These are phyloP conservation scores for Ascomycota sp. DNA, from an alignment of 2,329 filamentous ascomycete species.

Conservation along the genomic window DNA sequence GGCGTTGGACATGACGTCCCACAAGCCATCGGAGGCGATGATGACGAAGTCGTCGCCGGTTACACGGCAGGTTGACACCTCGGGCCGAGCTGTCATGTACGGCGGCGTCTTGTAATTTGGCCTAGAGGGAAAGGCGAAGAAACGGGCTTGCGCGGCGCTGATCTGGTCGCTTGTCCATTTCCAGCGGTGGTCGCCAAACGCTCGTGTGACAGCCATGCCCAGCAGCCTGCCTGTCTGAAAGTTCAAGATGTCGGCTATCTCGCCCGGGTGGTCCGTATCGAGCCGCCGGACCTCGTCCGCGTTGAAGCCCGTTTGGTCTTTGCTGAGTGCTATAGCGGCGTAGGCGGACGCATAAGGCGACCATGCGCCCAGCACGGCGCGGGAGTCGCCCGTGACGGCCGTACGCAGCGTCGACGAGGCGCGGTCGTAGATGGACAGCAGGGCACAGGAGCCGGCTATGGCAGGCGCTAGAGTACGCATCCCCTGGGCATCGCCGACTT, in stretches of 20 bases:
- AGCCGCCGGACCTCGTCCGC: conserved; percentile 32
- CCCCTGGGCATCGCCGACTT: conserved; percentile 9
- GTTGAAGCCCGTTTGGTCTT: conserved; percentile 45
- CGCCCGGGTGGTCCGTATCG: conserved; percentile 35
- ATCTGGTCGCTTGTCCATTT: conserved; percentile 35
- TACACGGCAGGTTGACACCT: conserved; percentile 33
- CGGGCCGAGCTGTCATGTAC: conserved; percentile 45
- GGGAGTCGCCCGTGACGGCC: conserved; percentile 44
- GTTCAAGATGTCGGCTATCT: conserved; percentile 28
- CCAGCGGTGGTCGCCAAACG: conserved; percentile 46
- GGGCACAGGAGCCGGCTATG: conserved; percentile 35
- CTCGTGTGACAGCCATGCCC: conserved; percentile 37
- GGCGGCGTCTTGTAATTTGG: conserved; percentile 32
- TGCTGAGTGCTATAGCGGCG: conserved; percentile 29
- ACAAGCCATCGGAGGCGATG: conserved; percentile 43
- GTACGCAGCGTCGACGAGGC: conserved; percentile 29
- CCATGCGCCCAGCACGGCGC: conserved; percentile 36
- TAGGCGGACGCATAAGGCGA: conserved; percentile 21
- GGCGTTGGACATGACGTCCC: conserved; percentile 34
- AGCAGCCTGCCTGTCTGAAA: conserved; percentile 32
- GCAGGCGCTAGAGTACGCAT: conserved; percentile 14
- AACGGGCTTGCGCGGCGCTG: conserved; percentile 16
- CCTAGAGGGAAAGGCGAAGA: conserved; percentile 21
- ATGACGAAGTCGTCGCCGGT: conserved; percentile 33
- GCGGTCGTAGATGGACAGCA: conserved; percentile 39